Evolutionary conservation across 129 eudicot species (phyloP).

Genomic region (carrot (Daucus carota)): DNA sequence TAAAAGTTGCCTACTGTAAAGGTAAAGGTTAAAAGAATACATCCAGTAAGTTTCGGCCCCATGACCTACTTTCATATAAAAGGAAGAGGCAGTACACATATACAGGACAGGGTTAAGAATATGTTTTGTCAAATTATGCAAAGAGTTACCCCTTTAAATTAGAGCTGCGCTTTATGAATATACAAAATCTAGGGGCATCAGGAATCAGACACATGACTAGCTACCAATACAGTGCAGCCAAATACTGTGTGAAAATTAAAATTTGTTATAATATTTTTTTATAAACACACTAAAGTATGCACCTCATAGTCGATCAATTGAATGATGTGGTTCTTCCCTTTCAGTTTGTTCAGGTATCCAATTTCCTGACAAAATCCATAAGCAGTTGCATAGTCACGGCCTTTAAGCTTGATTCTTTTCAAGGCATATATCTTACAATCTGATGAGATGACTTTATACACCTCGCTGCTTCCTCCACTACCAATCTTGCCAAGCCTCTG

Average conservation of each 20-base stretch:
- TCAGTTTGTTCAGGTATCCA: constrained; percentile 67
- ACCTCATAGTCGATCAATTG: constrained; percentile 97
- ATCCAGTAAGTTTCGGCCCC: neutral
- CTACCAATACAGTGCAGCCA: neutral
- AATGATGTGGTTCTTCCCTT: constrained; percentile 83
- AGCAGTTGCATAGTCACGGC: constrained; percentile 99
- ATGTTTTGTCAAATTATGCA: neutral
- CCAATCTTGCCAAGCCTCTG: constrained; percentile 99
- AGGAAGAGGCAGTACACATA: neutral
- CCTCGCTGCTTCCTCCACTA: constrained; percentile 99
- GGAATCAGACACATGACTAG: neutral
- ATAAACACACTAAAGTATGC: constrained; percentile 12
- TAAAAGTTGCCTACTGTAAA: neutral
- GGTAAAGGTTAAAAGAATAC: neutral
- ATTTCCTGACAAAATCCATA: constrained; percentile 97
- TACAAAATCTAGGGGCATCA: neutral
- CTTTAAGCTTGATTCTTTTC: constrained; percentile 94
- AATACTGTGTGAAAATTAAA: neutral
- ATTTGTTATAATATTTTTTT: neutral
- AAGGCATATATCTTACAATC: constrained; percentile 91
- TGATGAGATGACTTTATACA: constrained; percentile 90
- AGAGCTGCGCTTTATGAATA: neutral
- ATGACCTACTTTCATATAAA: neutral
- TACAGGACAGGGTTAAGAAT: neutral
- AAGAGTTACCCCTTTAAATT: neutral